phyloP scores from a whole-genome alignment of 352 stramenopile species.

The Phytopythium oedochilum region DNA sequence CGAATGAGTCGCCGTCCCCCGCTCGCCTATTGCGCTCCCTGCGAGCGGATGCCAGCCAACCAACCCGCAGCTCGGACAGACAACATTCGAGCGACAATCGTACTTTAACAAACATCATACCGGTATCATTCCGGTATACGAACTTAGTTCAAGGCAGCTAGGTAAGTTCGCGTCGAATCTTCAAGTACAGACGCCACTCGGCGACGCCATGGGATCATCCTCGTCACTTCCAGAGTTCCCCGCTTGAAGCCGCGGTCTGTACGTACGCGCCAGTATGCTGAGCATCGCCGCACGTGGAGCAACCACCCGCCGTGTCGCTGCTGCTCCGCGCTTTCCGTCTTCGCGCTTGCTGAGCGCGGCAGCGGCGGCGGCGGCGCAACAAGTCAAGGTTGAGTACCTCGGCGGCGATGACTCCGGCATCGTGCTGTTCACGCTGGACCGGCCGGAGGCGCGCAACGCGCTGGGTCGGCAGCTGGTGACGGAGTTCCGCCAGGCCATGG shows the following conservation, averaged over 20 bases:
- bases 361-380: slow-evolving; percentile 10
- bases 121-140: background rate
- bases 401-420: slow-evolving; percentile 47
- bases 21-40: slow-evolving; percentile 4
- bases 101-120: background rate
- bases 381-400: slow-evolving; percentile 64
- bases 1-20: slow-evolving; percentile 12
- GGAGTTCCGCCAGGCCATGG: slow-evolving; percentile 68
- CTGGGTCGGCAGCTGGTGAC: slow-evolving; percentile 78
- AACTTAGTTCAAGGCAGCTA: background rate
- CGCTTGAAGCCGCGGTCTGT: too few species aligned
- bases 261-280: background rate
- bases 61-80: background rate
- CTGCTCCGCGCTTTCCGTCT: background rate
- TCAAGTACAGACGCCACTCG: background rate
- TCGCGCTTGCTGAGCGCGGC: slow-evolving; percentile 10
- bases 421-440: slow-evolving; percentile 75
- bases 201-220: background rate
- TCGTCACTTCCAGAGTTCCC: background rate
- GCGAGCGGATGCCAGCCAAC: slow-evolving; percentile 1
- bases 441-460: slow-evolving; percentile 69
- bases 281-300: background rate
- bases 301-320: background rate
- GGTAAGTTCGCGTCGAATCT: background rate
- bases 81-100: background rate